phyloP scores from a whole-genome alignment of 2,329 filamentous ascomycete species.

The Fonsecaea multimorphosa region DNA sequence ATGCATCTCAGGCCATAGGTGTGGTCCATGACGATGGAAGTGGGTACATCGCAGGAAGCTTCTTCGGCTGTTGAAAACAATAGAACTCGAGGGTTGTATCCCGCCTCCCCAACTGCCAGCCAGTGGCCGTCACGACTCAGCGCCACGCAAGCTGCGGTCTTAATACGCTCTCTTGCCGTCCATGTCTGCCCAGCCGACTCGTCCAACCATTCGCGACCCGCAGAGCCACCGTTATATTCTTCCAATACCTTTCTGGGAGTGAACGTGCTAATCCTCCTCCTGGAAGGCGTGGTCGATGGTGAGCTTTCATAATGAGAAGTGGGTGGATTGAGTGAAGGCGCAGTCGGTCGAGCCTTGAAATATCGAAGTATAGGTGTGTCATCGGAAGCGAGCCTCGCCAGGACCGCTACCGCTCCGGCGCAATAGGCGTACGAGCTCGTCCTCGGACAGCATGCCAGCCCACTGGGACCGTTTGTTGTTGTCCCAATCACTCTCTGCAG shows the following conservation, averaged over 20 bases:
- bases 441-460: slow-evolving; percentile 79
- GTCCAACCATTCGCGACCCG: slow-evolving; percentile 63
- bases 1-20: slow-evolving; percentile 86
- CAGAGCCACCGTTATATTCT: slow-evolving; percentile 50
- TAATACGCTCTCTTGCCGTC: slow-evolving; percentile 90
- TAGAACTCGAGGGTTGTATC: slow-evolving; percentile 87
- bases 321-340: slow-evolving; percentile 69
- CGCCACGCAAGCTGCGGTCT: slow-evolving; percentile 88
- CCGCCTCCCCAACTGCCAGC: slow-evolving; percentile 92
- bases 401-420: slow-evolving; percentile 89
- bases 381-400: slow-evolving; percentile 77
- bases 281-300: slow-evolving; percentile 61
- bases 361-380: slow-evolving; percentile 76
- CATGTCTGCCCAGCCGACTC: slow-evolving; percentile 70
- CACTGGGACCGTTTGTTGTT: slow-evolving; percentile 81
- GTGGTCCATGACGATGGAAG: slow-evolving; percentile 88
- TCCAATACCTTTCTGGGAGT: slow-evolving; percentile 57
- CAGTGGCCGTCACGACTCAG: slow-evolving; percentile 86
- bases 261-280: slow-evolving; percentile 63
- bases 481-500: slow-evolving; percentile 72
- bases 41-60: slow-evolving; percentile 76
- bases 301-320: slow-evolving; percentile 61
- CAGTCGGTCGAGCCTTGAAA: slow-evolving; percentile 79
- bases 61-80: slow-evolving; percentile 83
- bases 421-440: slow-evolving; percentile 81